Evolutionary conservation across 257 asterid genomes (phyloP).

Genomic region (Solanum habrochaites): DNA sequence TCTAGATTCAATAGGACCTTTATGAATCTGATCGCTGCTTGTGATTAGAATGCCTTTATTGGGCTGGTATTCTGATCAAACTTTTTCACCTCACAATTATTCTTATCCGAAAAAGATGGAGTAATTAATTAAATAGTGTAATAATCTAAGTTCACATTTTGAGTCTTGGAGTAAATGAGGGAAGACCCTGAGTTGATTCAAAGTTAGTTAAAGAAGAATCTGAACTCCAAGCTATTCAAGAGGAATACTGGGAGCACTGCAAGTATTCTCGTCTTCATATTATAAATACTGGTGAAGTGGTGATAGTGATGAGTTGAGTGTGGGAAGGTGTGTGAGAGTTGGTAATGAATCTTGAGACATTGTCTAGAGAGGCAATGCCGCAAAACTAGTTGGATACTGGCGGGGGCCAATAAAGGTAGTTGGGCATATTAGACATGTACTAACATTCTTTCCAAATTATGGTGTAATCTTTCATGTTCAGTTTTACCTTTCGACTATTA

Average conservation of each 20-base stretch:
- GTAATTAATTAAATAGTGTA: neutral
- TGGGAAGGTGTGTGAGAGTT: neutral
- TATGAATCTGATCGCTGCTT: neutral
- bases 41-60: neutral
- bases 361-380: neutral
- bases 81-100: neutral
- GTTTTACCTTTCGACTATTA: neutral
- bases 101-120: neutral
- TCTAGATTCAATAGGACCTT: neutral
- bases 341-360: neutral
- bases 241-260: neutral
- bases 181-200: neutral
- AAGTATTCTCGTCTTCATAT: neutral
- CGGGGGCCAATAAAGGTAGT: neutral
- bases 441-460: neutral
- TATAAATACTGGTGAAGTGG: neutral
- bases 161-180: neutral
- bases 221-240: neutral
- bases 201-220: neutral
- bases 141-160: neutral
- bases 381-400: neutral
- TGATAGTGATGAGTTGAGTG: neutral
- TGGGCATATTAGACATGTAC: neutral
- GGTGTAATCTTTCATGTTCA: neutral
- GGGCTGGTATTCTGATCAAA: neutral